A percentile compares a stretch with the other conserved stretches of the same genome.
These are phyloP conservation scores for Chimonanthus salicifolius DNA, from an alignment of 164 flowering plant genomes.

Conservation along the genomic window DNA sequence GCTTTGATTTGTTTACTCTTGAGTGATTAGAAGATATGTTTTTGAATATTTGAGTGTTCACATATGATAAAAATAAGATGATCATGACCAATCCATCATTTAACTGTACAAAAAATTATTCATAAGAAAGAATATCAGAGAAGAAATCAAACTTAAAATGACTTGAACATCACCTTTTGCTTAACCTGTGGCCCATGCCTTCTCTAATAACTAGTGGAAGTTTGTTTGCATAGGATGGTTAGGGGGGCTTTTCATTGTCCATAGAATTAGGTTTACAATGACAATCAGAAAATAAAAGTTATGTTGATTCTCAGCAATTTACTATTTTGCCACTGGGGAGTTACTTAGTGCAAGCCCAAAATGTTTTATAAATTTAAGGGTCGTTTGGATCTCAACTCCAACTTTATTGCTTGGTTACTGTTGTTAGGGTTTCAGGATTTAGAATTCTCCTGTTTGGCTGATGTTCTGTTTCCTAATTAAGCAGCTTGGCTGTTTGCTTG, in stretches of 20 bases:
- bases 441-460: neutral
- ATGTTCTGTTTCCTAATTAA: neutral
- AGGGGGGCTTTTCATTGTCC: neutral
- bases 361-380: neutral
- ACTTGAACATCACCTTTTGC: neutral
- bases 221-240: neutral
- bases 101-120: no score
- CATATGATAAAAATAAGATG: neutral
- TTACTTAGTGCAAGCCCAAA: neutral
- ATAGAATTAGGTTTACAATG: neutral
- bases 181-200: neutral
- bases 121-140: neutral
- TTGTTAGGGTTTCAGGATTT: neutral
- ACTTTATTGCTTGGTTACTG: no score
- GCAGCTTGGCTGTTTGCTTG: neutral
- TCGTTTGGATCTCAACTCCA: neutral
- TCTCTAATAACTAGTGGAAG: neutral
- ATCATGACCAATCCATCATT: neutral
- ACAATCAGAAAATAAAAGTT: neutral
- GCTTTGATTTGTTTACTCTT: no score
- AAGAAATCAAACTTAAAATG: neutral
- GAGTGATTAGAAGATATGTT: no score
- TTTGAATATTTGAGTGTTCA: no score
- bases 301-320: no score
- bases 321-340: neutral